These are phyloP conservation scores for Favolaschia claudopus DNA, from an alignment of 768 basidiomycete species.

Conservation along the genomic window DNA sequence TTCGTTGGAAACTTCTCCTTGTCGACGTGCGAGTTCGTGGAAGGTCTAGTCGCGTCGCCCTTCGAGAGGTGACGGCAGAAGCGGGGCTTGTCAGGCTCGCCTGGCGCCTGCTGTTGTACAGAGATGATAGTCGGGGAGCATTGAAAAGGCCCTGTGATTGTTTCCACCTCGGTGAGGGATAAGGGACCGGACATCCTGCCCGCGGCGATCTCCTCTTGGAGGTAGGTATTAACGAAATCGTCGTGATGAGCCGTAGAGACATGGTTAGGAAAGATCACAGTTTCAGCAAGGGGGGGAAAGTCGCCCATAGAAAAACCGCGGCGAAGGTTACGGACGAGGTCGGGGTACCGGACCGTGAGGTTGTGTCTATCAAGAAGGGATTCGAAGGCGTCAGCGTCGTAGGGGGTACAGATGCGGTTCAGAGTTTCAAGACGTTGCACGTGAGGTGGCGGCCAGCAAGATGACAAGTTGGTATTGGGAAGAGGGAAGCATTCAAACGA, in stretches of 20 bases:
- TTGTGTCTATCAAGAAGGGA: neutral
- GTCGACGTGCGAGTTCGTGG: conserved; percentile 22
- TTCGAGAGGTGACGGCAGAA: conserved; percentile 30
- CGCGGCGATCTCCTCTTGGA: conserved; percentile 17
- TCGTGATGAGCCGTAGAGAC: neutral
- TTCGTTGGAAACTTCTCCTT: conserved; percentile 26
- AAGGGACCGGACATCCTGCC: conserved; percentile 27
- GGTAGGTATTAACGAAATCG: conserved; percentile 10
- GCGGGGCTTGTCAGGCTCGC: conserved; percentile 20
- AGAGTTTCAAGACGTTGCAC: too few relatives aligned
- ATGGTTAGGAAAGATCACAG: conserved; percentile 12
- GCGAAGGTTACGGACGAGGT: conserved; percentile 1
- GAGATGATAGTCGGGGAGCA: conserved; percentile 29
- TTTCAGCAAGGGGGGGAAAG: neutral
- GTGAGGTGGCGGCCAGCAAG: too few relatives aligned
- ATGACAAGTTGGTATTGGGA: too few relatives aligned
- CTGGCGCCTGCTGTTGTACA: conserved; percentile 17
- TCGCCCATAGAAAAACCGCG: conserved; percentile 25
- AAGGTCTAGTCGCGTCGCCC: neutral
- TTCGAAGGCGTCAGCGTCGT: neutral
- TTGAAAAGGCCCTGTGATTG: conserved; percentile 21
- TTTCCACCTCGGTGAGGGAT: conserved; percentile 9
- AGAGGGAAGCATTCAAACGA: too few relatives aligned
- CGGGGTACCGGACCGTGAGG: neutral
- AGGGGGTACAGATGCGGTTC: neutral